Evolutionary conservation across 108 stramenopile species (phyloP), one percentile per base, ranked within the genome.

Genomic region (Phaeodactylum tricornutum): DNA sequence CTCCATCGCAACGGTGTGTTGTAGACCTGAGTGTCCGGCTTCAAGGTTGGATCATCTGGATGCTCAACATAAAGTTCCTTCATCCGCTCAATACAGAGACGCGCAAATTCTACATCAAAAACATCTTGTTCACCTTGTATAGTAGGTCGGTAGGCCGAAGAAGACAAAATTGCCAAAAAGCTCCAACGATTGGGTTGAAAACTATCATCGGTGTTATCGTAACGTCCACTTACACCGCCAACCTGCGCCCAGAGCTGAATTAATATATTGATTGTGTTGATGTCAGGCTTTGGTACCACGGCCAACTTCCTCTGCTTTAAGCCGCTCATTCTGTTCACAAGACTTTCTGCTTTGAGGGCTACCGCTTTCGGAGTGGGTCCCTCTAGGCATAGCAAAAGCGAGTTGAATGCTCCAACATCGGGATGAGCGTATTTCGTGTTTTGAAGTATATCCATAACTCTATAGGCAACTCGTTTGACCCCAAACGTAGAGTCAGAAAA

Each of bases 1-100:
- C 41, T 59, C 73, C 75, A 72, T 0, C 64, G 61, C 16, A 89
- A 47, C 6, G 83, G 75, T 19, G 81, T 83, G 66, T 69, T 79
- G 62, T 68, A 85, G 9, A 64, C 52, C 33, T 68, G 61, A 12
- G 56, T 56, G 29, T 71, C 70, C 7, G 72, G 64, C 14, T 52
- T 32, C 19, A 79, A 40, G 0, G 59, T 35, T 34, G 39, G 44
- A 19, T 40, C 38, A 19, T 50, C 53, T 9, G 28, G 7, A 33
- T 39, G 37, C 9, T 43, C 46, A 29, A 61, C 63, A 12, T 57
- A 56, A 9, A 65, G 14, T 11, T 29, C 16, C 37, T 59, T 56
- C 62, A 81, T 81, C 48, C 62, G 53, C 26, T 52, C 39, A 19
- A 88, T 50, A 47, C 50, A 61, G 9, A 52, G 38, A 22, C 55